A percentile compares a stretch with the other conserved stretches of the same genome.
Evolutionary conservation across 805 yeast species (phyloP).

Genomic region (Lipomyces kockii): DNA sequence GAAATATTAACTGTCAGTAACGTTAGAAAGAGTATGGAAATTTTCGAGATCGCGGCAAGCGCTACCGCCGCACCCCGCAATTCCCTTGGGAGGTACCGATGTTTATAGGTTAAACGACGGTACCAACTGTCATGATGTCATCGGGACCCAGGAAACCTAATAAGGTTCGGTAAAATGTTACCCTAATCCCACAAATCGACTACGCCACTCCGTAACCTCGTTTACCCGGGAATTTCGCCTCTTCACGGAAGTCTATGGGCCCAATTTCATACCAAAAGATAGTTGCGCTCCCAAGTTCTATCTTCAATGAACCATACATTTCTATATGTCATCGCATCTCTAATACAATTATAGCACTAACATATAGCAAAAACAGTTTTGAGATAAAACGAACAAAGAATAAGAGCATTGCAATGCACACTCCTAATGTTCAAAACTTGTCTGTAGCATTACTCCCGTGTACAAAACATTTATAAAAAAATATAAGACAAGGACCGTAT

Average conservation of each 20-base stretch:
- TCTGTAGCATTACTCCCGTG: background rate
- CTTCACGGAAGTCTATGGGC: too few species aligned
- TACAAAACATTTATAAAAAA: background rate
- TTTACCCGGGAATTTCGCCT: too few species aligned
- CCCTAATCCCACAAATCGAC: too few species aligned
- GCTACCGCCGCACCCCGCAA: conserved; percentile 1
- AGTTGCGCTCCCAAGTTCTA: too few species aligned
- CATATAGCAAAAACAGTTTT: background rate
- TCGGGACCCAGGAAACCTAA: background rate
- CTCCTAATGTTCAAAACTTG: background rate
- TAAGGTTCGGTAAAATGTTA: too few species aligned
- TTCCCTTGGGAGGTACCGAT: background rate
- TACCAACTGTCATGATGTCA: background rate
- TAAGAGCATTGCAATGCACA: background rate
- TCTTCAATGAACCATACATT: too few species aligned
- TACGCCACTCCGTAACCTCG: too few species aligned
- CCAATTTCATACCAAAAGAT: too few species aligned
- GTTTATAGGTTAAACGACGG: background rate
- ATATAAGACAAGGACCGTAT: background rate
- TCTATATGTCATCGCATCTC: background rate
- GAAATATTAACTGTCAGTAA: too few species aligned
- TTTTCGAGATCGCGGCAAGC: background rate
- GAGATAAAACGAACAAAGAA: conserved; percentile 1
- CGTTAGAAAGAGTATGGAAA: background rate
- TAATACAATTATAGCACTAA: background rate